Conservation (phyloP, 1,139 yeast species). For the Yamadazyma diospyri region DNA sequence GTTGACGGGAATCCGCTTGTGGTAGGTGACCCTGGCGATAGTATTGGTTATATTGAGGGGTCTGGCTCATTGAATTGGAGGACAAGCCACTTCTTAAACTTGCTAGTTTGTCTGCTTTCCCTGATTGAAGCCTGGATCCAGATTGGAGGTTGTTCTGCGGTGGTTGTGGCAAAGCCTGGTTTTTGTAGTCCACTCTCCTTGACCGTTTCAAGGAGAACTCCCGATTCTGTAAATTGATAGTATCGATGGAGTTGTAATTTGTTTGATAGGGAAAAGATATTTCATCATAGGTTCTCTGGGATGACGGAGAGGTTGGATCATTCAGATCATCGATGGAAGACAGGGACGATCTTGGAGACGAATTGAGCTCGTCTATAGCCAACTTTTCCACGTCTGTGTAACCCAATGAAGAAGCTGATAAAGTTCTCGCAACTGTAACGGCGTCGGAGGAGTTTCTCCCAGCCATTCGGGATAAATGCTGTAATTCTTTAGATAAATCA, state of each 20-base stretch:
- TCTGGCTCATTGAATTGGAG: not conserved
- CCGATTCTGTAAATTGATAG: conserved; percentile 14
- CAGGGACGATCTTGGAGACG: conserved; percentile 15
- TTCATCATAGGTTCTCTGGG: conserved; percentile 15
- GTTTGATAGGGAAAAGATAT: conserved; percentile 12
- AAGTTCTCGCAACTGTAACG: conserved; percentile 67
- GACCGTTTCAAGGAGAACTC: conserved; percentile 38
- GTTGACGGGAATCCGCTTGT: too few species aligned
- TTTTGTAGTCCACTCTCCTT: conserved; percentile 41
- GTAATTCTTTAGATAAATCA: conserved; percentile 65
- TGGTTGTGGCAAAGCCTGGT: conserved; percentile 8
- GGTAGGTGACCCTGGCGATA: not conserved
- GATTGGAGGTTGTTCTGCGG: conserved; percentile 8
- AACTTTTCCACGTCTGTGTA: conserved; percentile 50
- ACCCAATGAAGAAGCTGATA: conserved; percentile 59
- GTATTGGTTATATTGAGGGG: not conserved
- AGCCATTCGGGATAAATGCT: conserved; percentile 62
- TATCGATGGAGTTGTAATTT: conserved; percentile 9
- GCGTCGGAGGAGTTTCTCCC: conserved; percentile 76
- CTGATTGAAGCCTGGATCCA: conserved; percentile 29
- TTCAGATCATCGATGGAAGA: conserved; percentile 10
- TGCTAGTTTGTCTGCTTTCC: conserved; percentile 30
- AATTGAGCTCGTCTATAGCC: conserved; percentile 39
- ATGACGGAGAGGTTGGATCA: conserved; percentile 18
- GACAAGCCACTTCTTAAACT: conserved; percentile 28